phyloP scores from a whole-genome alignment of 345 rosid species.

The Hibiscus syriacus region DNA sequence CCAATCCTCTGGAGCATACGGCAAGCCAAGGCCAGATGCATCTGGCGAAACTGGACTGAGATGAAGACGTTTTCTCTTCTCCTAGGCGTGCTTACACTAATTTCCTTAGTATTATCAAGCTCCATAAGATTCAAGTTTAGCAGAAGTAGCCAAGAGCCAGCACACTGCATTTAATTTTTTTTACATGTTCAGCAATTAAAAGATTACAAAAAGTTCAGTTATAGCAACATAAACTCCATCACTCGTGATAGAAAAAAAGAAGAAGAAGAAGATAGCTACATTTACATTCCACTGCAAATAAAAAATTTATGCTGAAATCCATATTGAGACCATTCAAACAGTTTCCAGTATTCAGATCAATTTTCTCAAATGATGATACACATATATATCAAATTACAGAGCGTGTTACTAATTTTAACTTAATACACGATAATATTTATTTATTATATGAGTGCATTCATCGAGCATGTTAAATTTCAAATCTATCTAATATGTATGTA shows the following conservation, averaged over 20 bases:
- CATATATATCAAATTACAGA: no score
- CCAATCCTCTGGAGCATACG: constrained; percentile 65
- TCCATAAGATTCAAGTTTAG: constrained; percentile 29
- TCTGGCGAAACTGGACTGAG: constrained; percentile 37
- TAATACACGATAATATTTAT: no score
- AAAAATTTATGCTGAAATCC: neutral
- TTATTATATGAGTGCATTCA: no score
- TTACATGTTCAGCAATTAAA: constrained; percentile 1
- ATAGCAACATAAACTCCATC: neutral
- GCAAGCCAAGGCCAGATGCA: constrained; percentile 54
- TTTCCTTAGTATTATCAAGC: constrained; percentile 24
- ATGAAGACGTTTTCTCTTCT: constrained; percentile 15
- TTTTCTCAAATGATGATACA: no score
- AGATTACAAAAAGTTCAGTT: neutral
- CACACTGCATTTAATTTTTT: constrained; percentile 10
- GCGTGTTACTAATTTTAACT: no score
- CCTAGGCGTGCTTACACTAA: constrained; percentile 10
- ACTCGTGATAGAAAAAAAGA: neutral
- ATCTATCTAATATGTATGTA: no score
- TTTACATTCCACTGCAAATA: neutral
- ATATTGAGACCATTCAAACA: neutral
- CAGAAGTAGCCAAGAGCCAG: neutral
- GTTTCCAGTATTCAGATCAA: no score
- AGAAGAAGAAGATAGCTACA: no score
- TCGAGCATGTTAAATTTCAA: no score